Percentiles rank a stretch among this genome's conserved stretches.
These are phyloP conservation scores for Exobasidium cylindrosporum DNA, from an alignment of 1,284 basidiomycete genomes.

Conservation along the genomic window DNA sequence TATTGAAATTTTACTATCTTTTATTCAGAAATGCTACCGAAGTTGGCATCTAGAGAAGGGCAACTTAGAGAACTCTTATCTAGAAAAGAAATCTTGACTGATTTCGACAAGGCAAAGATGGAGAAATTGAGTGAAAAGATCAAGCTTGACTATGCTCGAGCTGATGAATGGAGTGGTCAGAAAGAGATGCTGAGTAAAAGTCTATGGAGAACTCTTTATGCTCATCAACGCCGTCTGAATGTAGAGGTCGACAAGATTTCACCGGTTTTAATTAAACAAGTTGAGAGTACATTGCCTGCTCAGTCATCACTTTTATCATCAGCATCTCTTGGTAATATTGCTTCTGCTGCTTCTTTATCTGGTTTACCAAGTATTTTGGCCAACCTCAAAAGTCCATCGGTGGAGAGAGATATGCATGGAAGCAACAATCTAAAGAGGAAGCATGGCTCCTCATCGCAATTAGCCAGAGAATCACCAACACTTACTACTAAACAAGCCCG, in stretches of 20 bases:
- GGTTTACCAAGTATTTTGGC: conserved; percentile 24
- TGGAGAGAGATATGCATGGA: not conserved
- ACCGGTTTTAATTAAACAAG: conserved; percentile 29
- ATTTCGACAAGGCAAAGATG: conserved; percentile 36
- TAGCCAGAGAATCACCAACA: not conserved
- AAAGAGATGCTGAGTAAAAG: conserved; percentile 38
- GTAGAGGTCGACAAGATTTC: conserved; percentile 42
- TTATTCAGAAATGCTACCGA: conserved; percentile 33
- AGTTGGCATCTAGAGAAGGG: conserved; percentile 40
- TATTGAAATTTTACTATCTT: not conserved
- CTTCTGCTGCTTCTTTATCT: conserved; percentile 19
- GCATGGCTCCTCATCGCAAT: not conserved
- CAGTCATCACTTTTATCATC: not conserved
- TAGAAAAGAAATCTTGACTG: conserved; percentile 20
- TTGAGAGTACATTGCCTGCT: not conserved
- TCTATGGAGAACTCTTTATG: conserved; percentile 41
- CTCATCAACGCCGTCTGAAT: conserved; percentile 37
- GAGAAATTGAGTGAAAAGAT: conserved; percentile 48
- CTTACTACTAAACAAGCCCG: not conserved
- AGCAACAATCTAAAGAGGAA: not conserved
- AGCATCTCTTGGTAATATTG: conserved; percentile 25
- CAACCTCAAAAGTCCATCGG: conserved; percentile 28
- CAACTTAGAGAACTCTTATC: conserved; percentile 39
- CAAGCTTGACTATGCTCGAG: conserved; percentile 40
- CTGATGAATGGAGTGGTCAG: conserved; percentile 45